Base-by-base conservation (phyloP, 1,139 yeast species). In the Geotrichum siamense region DNA sequence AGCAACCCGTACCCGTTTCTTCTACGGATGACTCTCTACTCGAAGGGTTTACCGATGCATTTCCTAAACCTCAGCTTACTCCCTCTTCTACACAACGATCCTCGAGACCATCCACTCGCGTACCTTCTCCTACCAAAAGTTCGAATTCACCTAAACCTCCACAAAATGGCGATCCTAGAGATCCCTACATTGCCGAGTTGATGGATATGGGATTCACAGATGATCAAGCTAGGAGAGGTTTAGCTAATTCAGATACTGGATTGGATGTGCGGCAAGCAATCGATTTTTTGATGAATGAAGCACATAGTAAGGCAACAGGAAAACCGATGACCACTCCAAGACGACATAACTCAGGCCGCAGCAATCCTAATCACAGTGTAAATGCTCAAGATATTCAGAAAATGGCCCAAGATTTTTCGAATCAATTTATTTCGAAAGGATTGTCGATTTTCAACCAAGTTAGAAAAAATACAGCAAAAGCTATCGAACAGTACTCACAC, bases 171-270 rank as follows among this genome's bases (percentile, higher is more conserved):
- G 62, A 60, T 38, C 58, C 61, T 3, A 51, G 64, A 33, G 93
- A 82, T 55, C 69, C 68, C 19, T 69, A 78, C 2, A 60, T 84
- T 21, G 91, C 91, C 0, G 84, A 79, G 53, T 67, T 85, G 43
- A 63, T 84, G 1, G 94, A 85, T 50, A 84, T 85, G 75, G 94
- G 95, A 1, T 85, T 85, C 55, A 64, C 80, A 1, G 65, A 74
- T 1, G 80, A 76, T 1, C 76, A 72, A 42, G 78, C 93, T 3
- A 72, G 70, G 34, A 65, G 67, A 6, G 94, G 94, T 0, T 68
- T 85, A 34, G 69, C 67, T 16, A 58, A 64, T 38, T 71, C 78
- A 0, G 61, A 65, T 19, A 63, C 68, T n/a, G 91, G 89, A 0
- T 55, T 71, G 22, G 76, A 82, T 53, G 67, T 83, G 10, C 76